Base-by-base conservation (phyloP, 1,284 basidiomycete genomes). In the Austropuccinia psidii region DNA sequence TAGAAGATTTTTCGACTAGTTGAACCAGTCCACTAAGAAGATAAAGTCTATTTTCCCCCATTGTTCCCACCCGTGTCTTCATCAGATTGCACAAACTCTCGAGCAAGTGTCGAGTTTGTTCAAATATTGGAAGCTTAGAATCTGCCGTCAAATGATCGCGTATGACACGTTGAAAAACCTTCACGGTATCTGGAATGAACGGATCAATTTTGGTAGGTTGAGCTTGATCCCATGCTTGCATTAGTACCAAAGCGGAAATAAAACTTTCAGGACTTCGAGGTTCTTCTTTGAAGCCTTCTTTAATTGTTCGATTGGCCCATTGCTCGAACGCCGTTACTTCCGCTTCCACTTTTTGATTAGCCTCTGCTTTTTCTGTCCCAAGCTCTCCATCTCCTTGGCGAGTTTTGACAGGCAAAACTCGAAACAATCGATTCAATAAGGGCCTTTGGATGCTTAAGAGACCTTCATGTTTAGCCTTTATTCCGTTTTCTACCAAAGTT, bases 1-100 rank as follows among this genome's bases (percentile, higher is more conserved):
- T 95, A 78, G 90, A 88, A n/a, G 93, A 96, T 80, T 94, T 93
- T 78, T 98, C 95, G 50, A 94, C 88, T 39, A 98, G 85, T 61
- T 89, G 87, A 21, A 89, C 87, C 67, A 97, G 85, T 3, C 84
- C 83, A 66, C 81, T 88, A 64, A 95, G 83, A 75, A 97, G 85
- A 83, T 87, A 88, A n/a, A 84, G 80, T 9, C 85, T 81, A 74
- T 85, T 83, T 75, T 86, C 85, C 57, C 83, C 82, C 43, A 86
- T 80, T 74, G 84, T 82, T 41, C 81, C 81, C n/a, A 85, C 82
- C 21, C 85, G 82, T 68, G 81, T 80, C 29, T 84, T 83, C 35
- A 85, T 79, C 49, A 86, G 80, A 75, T 85, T 82, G 49, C 86
- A 81, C 43, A 84, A 82, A 39, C 82, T 81, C 76, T 84, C 83